phyloP scores from a whole-genome alignment of 805 yeast genomes.

The Cyberlindnera japonica region DNA sequence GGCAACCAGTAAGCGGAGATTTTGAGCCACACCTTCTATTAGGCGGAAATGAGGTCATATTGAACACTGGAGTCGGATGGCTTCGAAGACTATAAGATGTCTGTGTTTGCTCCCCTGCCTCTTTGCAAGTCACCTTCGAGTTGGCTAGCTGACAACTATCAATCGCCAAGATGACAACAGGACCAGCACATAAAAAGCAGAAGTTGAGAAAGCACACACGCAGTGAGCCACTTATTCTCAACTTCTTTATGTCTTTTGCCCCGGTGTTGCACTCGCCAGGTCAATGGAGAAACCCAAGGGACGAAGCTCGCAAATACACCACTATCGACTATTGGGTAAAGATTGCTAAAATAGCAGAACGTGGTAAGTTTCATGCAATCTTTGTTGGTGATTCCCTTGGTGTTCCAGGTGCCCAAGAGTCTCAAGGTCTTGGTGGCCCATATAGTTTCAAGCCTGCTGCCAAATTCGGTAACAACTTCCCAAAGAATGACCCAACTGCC shows the following conservation, averaged over 20 bases:
- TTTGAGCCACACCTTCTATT: too few species aligned
- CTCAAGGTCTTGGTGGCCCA: slow-evolving; percentile 31
- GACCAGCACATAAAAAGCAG: slow-evolving; percentile 14
- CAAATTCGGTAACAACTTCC: slow-evolving; percentile 32
- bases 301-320: slow-evolving; percentile 22
- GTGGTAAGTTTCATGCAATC: slow-evolving; percentile 37
- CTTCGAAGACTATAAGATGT: too few species aligned
- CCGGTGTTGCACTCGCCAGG: slow-evolving; percentile 29
- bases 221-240: slow-evolving; percentile 22
- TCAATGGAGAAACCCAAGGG: slow-evolving; percentile 29
- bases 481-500: slow-evolving; percentile 38
- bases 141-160: too few species aligned
- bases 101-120: too few species aligned
- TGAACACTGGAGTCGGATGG: too few species aligned
- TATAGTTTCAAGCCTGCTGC: slow-evolving; percentile 35
- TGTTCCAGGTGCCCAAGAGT: slow-evolving; percentile 37
- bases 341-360: slow-evolving; percentile 37
- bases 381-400: slow-evolving; percentile 41
- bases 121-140: too few species aligned
- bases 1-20: too few species aligned
- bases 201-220: slow-evolving; percentile 11
- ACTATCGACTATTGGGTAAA: slow-evolving; percentile 38
- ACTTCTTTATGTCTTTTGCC: slow-evolving; percentile 25
- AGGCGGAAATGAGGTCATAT: too few species aligned
- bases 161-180: too few species aligned